These are phyloP conservation scores for Loxodes magnus DNA, from an alignment of 73 alveolate genomes.

Conservation along the genomic window DNA sequence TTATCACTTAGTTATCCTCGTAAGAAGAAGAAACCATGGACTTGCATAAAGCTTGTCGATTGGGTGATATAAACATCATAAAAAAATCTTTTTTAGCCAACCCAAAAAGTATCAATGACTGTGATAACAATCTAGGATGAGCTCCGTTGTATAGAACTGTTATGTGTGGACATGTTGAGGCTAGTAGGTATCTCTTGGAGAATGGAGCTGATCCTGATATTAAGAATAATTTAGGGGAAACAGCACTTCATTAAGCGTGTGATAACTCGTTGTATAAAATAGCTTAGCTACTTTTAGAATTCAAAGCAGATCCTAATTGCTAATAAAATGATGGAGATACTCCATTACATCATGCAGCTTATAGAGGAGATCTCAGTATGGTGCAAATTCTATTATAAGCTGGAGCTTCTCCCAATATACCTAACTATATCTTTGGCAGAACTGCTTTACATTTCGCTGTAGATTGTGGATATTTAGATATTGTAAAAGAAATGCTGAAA, in stretches of 20 bases:
- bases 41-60: slow-evolving; percentile 6
- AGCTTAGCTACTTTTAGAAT: not conserved
- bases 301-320: slow-evolving; percentile 5
- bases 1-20: too few relatives aligned
- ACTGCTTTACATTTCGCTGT: slow-evolving; percentile 4
- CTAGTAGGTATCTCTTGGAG: not conserved
- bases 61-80: slow-evolving; percentile 7
- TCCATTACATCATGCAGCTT: slow-evolving; percentile 13
- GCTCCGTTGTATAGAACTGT: slow-evolving; percentile 10
- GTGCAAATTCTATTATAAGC: not conserved
- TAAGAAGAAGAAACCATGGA: not conserved
- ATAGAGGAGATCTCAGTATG: slow-evolving; percentile 1
- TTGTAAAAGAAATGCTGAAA: not conserved
- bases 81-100: not conserved
- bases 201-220: slow-evolving; percentile 15
- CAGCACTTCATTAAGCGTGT: slow-evolving; percentile 7
- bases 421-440: slow-evolving; percentile 3
- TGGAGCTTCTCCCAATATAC: slow-evolving; percentile 9
- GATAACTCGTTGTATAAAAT: slow-evolving; percentile 6
- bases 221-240: slow-evolving; percentile 3
- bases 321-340: slow-evolving; percentile 14
- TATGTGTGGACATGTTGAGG: slow-evolving; percentile 4
- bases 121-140: slow-evolving; percentile 9
- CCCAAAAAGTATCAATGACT: not conserved
- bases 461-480: not conserved